phyloP scores from a whole-genome alignment of 2,329 filamentous ascomycete genomes.

The Teratosphaeria destructans region DNA sequence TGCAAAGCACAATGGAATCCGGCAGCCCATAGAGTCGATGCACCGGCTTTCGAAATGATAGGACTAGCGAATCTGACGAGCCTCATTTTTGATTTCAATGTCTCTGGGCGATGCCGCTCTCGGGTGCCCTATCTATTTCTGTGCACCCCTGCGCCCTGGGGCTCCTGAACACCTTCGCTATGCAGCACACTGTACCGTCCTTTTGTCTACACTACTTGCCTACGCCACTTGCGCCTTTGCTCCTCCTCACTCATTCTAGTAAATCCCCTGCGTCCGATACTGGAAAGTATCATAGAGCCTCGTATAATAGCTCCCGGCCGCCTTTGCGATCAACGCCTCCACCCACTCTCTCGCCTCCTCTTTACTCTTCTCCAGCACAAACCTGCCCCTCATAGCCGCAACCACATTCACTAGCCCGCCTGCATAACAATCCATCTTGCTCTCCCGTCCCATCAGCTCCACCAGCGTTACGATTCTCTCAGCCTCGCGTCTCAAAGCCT shows the following conservation, averaged over 20 bases:
- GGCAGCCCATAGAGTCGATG: no score
- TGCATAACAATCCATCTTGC: slow-evolving; percentile 75
- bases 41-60: not conserved
- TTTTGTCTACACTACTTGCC: not conserved
- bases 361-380: slow-evolving; percentile 72
- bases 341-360: slow-evolving; percentile 75
- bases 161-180: not conserved
- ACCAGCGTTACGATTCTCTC: slow-evolving; percentile 75
- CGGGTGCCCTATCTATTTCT: not conserved
- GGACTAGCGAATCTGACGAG: not conserved
- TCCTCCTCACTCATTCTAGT: slow-evolving; percentile 36
- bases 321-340: slow-evolving; percentile 72
- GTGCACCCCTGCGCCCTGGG: no score
- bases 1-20: no score
- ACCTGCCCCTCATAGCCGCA: slow-evolving; percentile 58
- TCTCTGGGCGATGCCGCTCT: not conserved
- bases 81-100: not conserved
- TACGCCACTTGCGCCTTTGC: not conserved
- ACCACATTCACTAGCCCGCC: slow-evolving; percentile 64
- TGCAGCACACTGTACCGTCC: not conserved
- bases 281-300: slow-evolving; percentile 67
- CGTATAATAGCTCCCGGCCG: slow-evolving; percentile 77
- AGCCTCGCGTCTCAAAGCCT: slow-evolving; percentile 66
- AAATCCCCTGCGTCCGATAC: slow-evolving; percentile 80
- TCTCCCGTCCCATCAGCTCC: slow-evolving; percentile 72